Conservation (phyloP, 345 rosid species). For the Theobroma cacao region DNA sequence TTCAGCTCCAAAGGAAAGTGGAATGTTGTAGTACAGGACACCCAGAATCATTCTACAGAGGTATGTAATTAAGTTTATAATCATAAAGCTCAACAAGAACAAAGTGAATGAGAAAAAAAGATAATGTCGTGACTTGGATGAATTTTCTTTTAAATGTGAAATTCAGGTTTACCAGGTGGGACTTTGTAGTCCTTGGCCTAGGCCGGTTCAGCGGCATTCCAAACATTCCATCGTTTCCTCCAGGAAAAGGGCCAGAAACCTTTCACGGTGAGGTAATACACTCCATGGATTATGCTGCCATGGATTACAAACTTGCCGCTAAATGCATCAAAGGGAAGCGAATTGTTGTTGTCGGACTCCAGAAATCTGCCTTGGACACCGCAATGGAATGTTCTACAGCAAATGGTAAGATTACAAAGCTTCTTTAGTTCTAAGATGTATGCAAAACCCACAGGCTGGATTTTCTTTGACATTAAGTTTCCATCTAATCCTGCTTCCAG, state of each 20-base stretch:
- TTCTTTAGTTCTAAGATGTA: neutral
- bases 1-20: slow-evolving; percentile 22
- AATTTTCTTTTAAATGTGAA: neutral
- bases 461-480: slow-evolving; percentile 2
- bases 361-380: slow-evolving; percentile 2
- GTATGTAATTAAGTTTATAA: neutral
- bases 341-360: neutral
- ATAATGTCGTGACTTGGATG: neutral
- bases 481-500: slow-evolving; percentile 29
- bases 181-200: slow-evolving; percentile 39
- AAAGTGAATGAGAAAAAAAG: too few species aligned
- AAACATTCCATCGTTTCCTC: too few species aligned
- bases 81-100: too few species aligned
- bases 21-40: slow-evolving; percentile 14
- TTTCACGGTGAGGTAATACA: too few species aligned
- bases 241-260: too few species aligned
- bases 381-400: neutral
- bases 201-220: slow-evolving; percentile 40
- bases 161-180: slow-evolving; percentile 32
- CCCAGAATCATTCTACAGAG: neutral
- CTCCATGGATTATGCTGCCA: too few species aligned
- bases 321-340: neutral
- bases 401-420: neutral
- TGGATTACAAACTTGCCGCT: neutral
- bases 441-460: neutral